Evolutionary conservation across 2,329 filamentous ascomycete species (phyloP).

Genomic region (Emmonsia crescens): DNA sequence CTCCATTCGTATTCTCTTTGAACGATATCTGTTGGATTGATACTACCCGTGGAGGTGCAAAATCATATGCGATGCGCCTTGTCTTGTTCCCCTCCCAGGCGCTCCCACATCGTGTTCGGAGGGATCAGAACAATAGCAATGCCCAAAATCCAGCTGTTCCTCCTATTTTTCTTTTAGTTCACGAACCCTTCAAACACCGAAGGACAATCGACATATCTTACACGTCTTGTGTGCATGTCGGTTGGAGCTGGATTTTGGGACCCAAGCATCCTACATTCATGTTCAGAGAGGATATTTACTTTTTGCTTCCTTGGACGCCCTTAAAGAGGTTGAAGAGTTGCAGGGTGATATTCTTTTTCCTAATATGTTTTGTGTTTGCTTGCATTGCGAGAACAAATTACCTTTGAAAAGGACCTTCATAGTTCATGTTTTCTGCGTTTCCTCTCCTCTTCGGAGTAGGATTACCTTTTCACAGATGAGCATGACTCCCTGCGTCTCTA

Average conservation of each 20-base stretch:
- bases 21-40: neutral
- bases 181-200: constrained; percentile 23
- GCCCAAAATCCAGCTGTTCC: constrained; percentile 22
- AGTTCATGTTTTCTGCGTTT: constrained; percentile 33
- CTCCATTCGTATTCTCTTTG: neutral
- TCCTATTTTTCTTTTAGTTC: constrained; percentile 7
- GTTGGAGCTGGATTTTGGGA: constrained; percentile 28
- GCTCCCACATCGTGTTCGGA: too few species aligned
- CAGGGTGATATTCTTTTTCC: constrained; percentile 2
- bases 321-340: neutral
- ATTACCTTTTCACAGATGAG: constrained; percentile 25
- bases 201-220: constrained; percentile 27
- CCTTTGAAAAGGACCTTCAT: constrained; percentile 31
- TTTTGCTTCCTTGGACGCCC: constrained; percentile 8
- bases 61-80: neutral
- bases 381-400: constrained; percentile 29
- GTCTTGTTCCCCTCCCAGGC: neutral
- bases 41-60: neutral
- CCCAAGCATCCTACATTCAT: neutral
- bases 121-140: neutral
- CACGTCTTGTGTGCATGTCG: constrained; percentile 34
- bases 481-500: constrained; percentile 39
- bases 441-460: constrained; percentile 13
- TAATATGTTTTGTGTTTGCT: constrained; percentile 7
- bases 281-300: neutral